Percentiles rank a stretch among this genome's conserved stretches.
phyloP scores from a whole-genome alignment of 805 yeast genomes.

The Hanseniaspora guilliermondii region DNA sequence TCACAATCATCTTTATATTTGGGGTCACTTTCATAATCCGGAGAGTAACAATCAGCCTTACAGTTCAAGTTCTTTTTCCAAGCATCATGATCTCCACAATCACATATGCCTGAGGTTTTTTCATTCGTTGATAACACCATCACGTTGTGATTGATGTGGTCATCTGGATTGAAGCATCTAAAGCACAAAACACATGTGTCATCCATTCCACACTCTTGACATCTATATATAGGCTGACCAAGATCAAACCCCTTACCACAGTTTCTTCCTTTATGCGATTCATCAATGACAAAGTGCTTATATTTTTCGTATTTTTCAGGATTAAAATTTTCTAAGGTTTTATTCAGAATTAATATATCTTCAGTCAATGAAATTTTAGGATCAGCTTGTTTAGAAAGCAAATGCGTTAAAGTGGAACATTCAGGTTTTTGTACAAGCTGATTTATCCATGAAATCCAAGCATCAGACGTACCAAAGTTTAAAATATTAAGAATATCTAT shows the following conservation, averaged over 20 bases:
- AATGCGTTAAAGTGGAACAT: too few species aligned
- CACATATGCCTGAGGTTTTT: conserved; percentile 48
- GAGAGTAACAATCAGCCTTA: conserved; percentile 23
- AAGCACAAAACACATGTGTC: conserved; percentile 67
- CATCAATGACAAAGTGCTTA: not conserved
- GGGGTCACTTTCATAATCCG: conserved; percentile 3
- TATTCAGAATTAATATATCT: not conserved
- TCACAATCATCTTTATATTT: conserved; percentile 6
- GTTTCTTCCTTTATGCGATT: conserved; percentile 42
- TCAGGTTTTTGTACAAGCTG: too few species aligned
- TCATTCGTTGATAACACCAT: conserved; percentile 39
- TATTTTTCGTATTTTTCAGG: not conserved
- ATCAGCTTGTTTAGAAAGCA: too few species aligned
- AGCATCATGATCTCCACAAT: conserved; percentile 60
- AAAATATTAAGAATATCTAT: not conserved
- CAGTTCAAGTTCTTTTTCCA: conserved; percentile 46
- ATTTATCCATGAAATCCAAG: too few species aligned
- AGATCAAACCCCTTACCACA: conserved; percentile 53
- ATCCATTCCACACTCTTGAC: conserved; percentile 66
- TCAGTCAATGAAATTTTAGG: too few species aligned
- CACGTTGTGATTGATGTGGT: conserved; percentile 58
- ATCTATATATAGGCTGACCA: conserved; percentile 59
- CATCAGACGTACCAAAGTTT: too few species aligned
- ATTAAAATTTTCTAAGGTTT: not conserved
- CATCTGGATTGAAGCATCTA: conserved; percentile 56